A percentile compares a stretch with the other conserved stretches of the same genome.
phyloP scores from a whole-genome alignment of 176 grass and related monocot genomes.

The Rhynchospora tenuis region DNA sequence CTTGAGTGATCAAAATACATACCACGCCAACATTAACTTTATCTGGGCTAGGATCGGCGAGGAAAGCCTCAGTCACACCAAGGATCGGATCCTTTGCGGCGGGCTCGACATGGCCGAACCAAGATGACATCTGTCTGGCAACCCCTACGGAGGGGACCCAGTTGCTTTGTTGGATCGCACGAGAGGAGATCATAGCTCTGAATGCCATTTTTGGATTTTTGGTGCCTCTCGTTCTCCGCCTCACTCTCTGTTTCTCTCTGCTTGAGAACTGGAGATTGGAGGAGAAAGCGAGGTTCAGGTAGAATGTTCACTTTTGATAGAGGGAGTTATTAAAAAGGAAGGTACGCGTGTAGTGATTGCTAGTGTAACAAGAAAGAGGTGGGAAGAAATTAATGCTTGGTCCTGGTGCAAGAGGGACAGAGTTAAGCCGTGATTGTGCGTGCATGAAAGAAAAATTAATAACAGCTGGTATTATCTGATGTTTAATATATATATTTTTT shows the following conservation, averaged over 20 bases:
- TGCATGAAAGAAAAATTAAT: too few relatives aligned
- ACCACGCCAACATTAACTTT: conserved; percentile 95
- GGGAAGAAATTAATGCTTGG: neutral
- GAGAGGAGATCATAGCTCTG: conserved; percentile 36
- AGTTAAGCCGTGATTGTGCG: neutral
- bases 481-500: too few relatives aligned
- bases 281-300: conserved; percentile 6
- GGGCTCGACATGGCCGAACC: conserved; percentile 77
- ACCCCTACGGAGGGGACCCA: neutral
- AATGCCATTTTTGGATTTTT: conserved; percentile 16
- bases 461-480: too few relatives aligned
- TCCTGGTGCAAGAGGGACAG: neutral
- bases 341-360: neutral
- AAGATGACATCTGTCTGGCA: conserved; percentile 59
- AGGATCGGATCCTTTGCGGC: conserved; percentile 95
- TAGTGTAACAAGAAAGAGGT: neutral
- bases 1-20: neutral
- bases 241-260: neutral
- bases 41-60: conserved; percentile 66
- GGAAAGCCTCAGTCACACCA: conserved; percentile 94
- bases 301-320: neutral
- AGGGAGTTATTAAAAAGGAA: neutral
- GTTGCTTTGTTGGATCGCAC: conserved; percentile 23
- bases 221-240: neutral
- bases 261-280: neutral